Base-by-base conservation (phyloP, 305 asterid species). In the Withania somnifera region DNA sequence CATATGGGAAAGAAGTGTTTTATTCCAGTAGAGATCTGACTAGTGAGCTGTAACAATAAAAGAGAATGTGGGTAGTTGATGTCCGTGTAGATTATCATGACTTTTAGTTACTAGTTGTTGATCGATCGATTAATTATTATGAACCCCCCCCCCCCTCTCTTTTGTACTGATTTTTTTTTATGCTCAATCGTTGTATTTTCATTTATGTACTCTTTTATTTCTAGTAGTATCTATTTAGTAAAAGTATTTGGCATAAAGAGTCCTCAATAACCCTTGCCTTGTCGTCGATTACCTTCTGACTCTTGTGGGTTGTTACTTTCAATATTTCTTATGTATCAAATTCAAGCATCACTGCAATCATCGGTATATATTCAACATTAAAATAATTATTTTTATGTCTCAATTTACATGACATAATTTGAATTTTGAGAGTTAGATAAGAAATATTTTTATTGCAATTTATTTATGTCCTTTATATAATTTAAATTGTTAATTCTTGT, bases 41-140 rank as follows among this genome's bases (percentile, higher is more conserved):
- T 73, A 73, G 79, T 24, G 60, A 47, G 61, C n/a, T 45, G 7
- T 45, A 60, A 67, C 67, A 57, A 63, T 58, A 75, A 84, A 84
- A 83, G 85, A 86, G 79, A 83, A 80, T 78, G 88, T 66, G 84
- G 86, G 82, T 67, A 82, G 82, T 61, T 79, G 82, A 83, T 34
- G 30, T 52, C 50, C 82, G 67, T 82, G 47, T 71, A 64, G 78
- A 51, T 82, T 56, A 47, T 81, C 63, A 68, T 61, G 80, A 26
- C 54, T 47, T 83, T 67, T 79, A 54, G 82, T 83, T 50, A 26
- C 42, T 73, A 69, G 36, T 69, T 10, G 19, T 17, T 15, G 9
- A 56, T 58, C 15, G 30, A 68, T 69, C 6, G 13, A 38, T 69
- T 69, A 13, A 13, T 24, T 58, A 58, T 24, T 71, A 45, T 71